These are phyloP conservation scores for Thraustotheca clavata DNA, from an alignment of 352 stramenopile genomes.

Conservation along the genomic window DNA sequence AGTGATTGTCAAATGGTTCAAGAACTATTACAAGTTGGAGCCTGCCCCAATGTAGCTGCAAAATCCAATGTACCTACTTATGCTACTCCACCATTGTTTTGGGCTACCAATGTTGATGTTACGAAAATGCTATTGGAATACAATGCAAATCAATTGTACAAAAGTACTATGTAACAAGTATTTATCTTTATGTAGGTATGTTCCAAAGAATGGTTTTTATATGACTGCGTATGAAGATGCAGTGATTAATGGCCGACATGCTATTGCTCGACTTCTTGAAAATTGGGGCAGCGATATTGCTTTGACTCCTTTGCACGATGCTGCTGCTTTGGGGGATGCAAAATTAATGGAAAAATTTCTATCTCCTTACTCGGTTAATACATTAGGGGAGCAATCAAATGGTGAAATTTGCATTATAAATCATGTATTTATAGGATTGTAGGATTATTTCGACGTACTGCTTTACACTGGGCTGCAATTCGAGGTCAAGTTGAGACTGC, in stretches of 20 bases:
- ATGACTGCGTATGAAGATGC: constrained; percentile 61
- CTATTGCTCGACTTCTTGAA: constrained; percentile 53
- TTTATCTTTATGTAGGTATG: constrained; percentile 30
- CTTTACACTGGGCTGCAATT: constrained; percentile 63
- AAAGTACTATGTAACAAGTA: background rate
- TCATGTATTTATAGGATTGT: background rate
- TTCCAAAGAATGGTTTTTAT: constrained; percentile 44
- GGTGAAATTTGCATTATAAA: background rate
- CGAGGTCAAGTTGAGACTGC: constrained; percentile 37
- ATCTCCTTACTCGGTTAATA: constrained; percentile 46
- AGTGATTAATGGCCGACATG: constrained; percentile 55
- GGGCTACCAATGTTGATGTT: constrained; percentile 58
- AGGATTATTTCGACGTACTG: constrained; percentile 56
- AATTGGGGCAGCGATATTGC: constrained; percentile 63
- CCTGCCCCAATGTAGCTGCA: constrained; percentile 49
- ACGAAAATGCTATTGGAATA: constrained; percentile 45
- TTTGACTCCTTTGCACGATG: constrained; percentile 57
- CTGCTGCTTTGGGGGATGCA: constrained; percentile 37
- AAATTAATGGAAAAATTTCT: constrained; percentile 36
- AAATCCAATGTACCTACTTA: constrained; percentile 58
- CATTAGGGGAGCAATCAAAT: constrained; percentile 60
- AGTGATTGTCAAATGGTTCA: constrained; percentile 44
- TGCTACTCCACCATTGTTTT: constrained; percentile 54
- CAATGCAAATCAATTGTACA: constrained; percentile 48
- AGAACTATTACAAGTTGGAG: constrained; percentile 47